Evolutionary conservation across 2,329 filamentous ascomycete species (phyloP), one percentile per base, ranked within the genome.

Genomic region (Exophiala alcalophila): DNA sequence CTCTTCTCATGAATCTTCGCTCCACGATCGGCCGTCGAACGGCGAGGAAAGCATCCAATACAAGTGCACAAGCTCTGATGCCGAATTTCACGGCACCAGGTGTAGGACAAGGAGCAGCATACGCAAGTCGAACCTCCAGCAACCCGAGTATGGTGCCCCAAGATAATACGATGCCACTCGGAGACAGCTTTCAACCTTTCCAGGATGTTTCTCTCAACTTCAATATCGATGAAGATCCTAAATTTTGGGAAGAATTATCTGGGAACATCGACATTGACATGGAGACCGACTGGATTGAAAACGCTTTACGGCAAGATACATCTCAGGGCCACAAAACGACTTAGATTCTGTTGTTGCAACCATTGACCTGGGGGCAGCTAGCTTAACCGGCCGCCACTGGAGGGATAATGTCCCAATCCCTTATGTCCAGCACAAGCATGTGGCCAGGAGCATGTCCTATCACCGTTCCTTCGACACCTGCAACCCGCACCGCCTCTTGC

Each of bases 371-470:
- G n/a, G n/a, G n/a, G n/a, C n/a, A n/a, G n/a, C n/a, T n/a, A n/a
- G n/a, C n/a, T n/a, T n/a, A n/a, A n/a, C n/a, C n/a, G n/a, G n/a
- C n/a, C n/a, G n/a, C n/a, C n/a, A n/a, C n/a, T n/a, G n/a, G n/a
- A 7, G 36, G 39, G 15, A 48, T 38, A 25, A 53, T 50, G 16
- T 54, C 45, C 37, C 40, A 48, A 37, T 56, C 53, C 33, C 40
- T 54, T 14, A 54, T 40, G 66, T 83, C 79, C 38, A 81, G 59
- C 1, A 81, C 62, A 28, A 83, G 57, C 79, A 83, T 83, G 57
- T 80, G 69, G 0, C 78, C 78, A 1, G 78, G 79, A 12, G 73
- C 71, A 63, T 84, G 80, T 1, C 71, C 74, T 67, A 84, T 78
- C 2, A 82, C 68, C 1, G 68, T 65, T 0, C 80, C 80, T 32